Base-by-base conservation (phyloP, 768 basidiomycete species). In the Russula compacta region DNA sequence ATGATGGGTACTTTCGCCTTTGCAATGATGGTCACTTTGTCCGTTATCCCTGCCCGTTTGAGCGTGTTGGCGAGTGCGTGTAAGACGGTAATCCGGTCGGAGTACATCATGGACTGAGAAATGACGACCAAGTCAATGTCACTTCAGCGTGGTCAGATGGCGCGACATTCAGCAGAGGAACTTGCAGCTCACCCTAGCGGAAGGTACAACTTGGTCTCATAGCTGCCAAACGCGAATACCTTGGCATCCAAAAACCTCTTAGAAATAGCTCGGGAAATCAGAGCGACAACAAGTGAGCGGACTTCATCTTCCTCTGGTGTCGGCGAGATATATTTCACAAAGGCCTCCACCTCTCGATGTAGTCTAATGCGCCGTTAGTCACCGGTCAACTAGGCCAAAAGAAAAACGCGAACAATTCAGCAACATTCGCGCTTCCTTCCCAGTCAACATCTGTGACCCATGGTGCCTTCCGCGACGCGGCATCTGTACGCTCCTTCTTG, bases 1-100 rank as follows among this genome's bases (percentile, higher is more conserved):
- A 99, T 81, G 71, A 99, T 98, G 35, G 97, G 97, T 7, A 98
- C 95, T 74, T 86, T 90, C 56, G 97, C 95, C 77, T 86, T 92
- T 33, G 87, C 85, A 65, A 99, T 93, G 71, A 98, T 85, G 33
- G 87, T 86, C 42, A 98, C 89, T 47, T 84, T 82, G 53, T 80
- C 77, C 1, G 94, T 91, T 61, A 98, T 85, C 9, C 82, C 77
- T 1, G 83, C 79, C 38, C 81, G 82, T 69, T 87, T 86, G 60
- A 99, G 76, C 38, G 86, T 80, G 69, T 83, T 83, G 10, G 93
- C 91, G 38, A 99, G 80, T 3, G 83, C 80, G 53, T 86, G 83
- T 7, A 98, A 79, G 35, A 89, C 86, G 53, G 77, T 76, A 56
- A 82, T 76, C 74, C 84, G 87, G 69, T 87, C 78, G 65, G 79